Percentiles rank a stretch among this genome's conserved stretches.
Evolutionary conservation across 148 eudicot genomes (phyloP).

Genomic region (Rhododendron ferrugineum): DNA sequence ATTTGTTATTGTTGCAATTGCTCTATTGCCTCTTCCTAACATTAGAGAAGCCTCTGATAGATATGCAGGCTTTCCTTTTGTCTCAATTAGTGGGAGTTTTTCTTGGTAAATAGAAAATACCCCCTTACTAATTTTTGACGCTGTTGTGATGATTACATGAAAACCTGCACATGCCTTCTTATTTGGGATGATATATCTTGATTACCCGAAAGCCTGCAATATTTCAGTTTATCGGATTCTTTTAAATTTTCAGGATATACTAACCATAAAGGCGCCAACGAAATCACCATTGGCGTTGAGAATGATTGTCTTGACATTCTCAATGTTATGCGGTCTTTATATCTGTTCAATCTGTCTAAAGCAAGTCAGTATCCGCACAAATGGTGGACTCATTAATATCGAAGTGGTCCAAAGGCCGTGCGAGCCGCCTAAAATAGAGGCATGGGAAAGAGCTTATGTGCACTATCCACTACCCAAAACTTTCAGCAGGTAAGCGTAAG

Average conservation of each 20-base stretch:
- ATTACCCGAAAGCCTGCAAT: background rate
- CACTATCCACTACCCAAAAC: conserved; percentile 76
- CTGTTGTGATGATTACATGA: background rate
- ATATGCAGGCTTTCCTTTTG: background rate
- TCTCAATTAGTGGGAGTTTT: background rate
- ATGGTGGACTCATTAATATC: conserved; percentile 21
- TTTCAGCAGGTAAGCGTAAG: conserved; percentile 47
- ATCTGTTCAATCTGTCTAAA: conserved; percentile 49
- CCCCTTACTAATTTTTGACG: too few species aligned
- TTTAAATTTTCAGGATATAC: conserved; percentile 41
- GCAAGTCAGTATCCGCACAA: conserved; percentile 34
- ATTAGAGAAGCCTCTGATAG: background rate
- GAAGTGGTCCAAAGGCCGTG: conserved; percentile 49
- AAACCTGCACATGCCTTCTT: background rate
- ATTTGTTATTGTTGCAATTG: background rate
- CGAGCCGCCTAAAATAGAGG: conserved; percentile 30
- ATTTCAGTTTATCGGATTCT: background rate
- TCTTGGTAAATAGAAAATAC: background rate
- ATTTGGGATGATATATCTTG: background rate
- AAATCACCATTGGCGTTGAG: conserved; percentile 50
- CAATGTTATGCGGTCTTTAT: conserved; percentile 62
- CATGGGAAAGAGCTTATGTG: conserved; percentile 49
- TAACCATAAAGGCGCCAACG: conserved; percentile 37
- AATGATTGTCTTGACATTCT: conserved; percentile 49
- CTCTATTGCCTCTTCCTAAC: background rate